These are phyloP conservation scores for Ceratocystis variospora DNA, from an alignment of 2,329 filamentous ascomycete genomes.

Conservation along the genomic window DNA sequence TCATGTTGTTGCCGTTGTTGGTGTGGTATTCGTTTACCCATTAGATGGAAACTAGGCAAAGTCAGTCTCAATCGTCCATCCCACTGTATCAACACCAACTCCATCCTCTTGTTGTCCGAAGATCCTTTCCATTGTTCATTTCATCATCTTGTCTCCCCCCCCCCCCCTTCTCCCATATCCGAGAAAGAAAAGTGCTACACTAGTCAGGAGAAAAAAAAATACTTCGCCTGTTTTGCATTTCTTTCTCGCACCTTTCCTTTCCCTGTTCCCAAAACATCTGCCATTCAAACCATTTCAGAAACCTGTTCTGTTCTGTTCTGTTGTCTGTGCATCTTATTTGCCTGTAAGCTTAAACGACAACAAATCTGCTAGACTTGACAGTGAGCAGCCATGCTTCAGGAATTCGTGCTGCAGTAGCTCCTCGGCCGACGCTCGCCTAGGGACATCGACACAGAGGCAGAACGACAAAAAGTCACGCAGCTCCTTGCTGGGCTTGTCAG, in stretches of 20 bases:
- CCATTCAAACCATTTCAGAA: neutral
- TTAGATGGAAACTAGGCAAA: no score
- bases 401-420: slow-evolving; percentile 90
- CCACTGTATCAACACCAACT: no score
- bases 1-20: neutral
- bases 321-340: slow-evolving; percentile 33
- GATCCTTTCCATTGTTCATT: neutral
- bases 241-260: neutral
- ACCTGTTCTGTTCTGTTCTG: no score
- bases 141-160: neutral
- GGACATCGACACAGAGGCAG: slow-evolving; percentile 92
- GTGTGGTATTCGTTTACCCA: neutral
- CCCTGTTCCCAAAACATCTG: neutral
- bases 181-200: neutral
- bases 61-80: no score
- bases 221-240: neutral
- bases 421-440: slow-evolving; percentile 78
- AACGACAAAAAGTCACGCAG: slow-evolving; percentile 94
- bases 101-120: no score
- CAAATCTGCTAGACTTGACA: slow-evolving; percentile 71
- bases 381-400: slow-evolving; percentile 76
- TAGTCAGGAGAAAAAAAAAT: neutral
- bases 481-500: slow-evolving; percentile 94
- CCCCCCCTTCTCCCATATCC: neutral
- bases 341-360: slow-evolving; percentile 71